A percentile compares a stretch with the other conserved stretches of the same genome.
Evolutionary conservation across 2,329 filamentous ascomycete genomes (phyloP).

Genomic region (Ramularia endophylla): DNA sequence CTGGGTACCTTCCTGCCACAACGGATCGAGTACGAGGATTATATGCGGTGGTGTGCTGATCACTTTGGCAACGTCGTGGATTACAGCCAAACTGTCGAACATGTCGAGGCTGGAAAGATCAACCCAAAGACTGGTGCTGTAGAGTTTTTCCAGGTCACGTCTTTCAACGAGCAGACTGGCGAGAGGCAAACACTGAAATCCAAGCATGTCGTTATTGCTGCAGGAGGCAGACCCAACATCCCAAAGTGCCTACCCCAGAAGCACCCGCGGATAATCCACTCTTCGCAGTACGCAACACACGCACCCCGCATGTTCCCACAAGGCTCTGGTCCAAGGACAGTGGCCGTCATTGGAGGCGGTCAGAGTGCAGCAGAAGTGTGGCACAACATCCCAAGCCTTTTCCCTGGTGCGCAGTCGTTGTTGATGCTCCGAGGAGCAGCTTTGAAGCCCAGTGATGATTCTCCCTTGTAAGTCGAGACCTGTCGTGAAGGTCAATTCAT

Average conservation of each 20-base stretch:
- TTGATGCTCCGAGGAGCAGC: conserved; percentile 79
- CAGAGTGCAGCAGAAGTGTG: conserved; percentile 96
- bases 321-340: conserved; percentile 55
- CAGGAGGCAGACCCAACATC: conserved; percentile 63
- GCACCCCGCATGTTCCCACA: conserved; percentile 56
- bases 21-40: conserved; percentile 87
- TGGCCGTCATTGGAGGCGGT: conserved; percentile 82
- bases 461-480: conserved; percentile 62
- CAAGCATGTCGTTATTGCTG: conserved; percentile 64
- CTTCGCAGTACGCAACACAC: conserved; percentile 71
- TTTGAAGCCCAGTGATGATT: conserved; percentile 86
- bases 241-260: conserved; percentile 63
- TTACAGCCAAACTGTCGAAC: conserved; percentile 72
- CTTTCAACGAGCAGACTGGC: conserved; percentile 56
- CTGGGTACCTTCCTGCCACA: conserved; percentile 81
- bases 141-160: conserved; percentile 62
- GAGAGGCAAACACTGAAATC: conserved; percentile 48
- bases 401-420: conserved; percentile 71
- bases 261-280: conserved; percentile 75
- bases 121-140: conserved; percentile 49
- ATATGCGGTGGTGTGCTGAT: conserved; percentile 84
- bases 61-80: conserved; percentile 68
- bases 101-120: conserved; percentile 53
- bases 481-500: conserved; percentile 22
- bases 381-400: conserved; percentile 74